Evolutionary conservation across 176 grass and related monocot species (phyloP).

Genomic region (Lolium multiflorum): DNA sequence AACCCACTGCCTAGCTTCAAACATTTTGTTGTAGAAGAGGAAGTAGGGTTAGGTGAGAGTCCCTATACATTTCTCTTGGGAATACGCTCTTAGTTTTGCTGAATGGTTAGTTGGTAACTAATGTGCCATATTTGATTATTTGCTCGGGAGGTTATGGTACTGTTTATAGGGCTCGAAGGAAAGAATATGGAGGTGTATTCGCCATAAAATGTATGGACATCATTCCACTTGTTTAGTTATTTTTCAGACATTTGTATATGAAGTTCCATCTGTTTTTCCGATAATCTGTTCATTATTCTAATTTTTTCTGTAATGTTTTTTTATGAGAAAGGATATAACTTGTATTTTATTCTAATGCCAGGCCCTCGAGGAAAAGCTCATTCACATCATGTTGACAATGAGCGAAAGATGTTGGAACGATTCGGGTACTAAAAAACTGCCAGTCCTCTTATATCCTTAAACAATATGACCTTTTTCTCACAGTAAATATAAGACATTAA

Average conservation of each 20-base stretch:
- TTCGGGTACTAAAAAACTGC: slow-evolving; percentile 71
- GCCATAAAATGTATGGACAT: slow-evolving; percentile 91
- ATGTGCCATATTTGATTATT: slow-evolving; percentile 23
- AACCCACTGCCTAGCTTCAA: slow-evolving; percentile 75
- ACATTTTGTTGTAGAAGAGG: slow-evolving; percentile 77
- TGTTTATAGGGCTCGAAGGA: slow-evolving; percentile 83
- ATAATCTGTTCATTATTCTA: slow-evolving; percentile 11
- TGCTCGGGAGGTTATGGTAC: slow-evolving; percentile 84
- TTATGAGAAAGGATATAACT: slow-evolving; percentile 33
- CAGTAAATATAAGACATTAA: slow-evolving; percentile 9
- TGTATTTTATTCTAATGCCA: slow-evolving; percentile 50
- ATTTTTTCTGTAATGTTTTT: slow-evolving; percentile 5
- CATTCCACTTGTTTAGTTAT: slow-evolving; percentile 9
- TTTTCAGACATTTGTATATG: slow-evolving; percentile 15
- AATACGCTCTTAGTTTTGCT: not conserved
- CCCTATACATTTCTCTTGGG: slow-evolving; percentile 11
- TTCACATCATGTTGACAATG: slow-evolving; percentile 88
- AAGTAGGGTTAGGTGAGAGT: slow-evolving; percentile 93
- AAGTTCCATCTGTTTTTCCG: slow-evolving; percentile 14
- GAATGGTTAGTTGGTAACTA: slow-evolving; percentile 4
- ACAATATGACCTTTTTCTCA: not conserved
- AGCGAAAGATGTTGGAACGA: slow-evolving; percentile 86
- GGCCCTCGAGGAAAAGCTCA: slow-evolving; percentile 87
- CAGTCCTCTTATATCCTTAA: not conserved
- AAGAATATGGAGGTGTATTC: slow-evolving; percentile 64